Evolutionary conservation across 2,329 filamentous ascomycete genomes (phyloP), one percentile per base, ranked within the genome.

Genomic region (Arthrobotrys entomopaga): DNA sequence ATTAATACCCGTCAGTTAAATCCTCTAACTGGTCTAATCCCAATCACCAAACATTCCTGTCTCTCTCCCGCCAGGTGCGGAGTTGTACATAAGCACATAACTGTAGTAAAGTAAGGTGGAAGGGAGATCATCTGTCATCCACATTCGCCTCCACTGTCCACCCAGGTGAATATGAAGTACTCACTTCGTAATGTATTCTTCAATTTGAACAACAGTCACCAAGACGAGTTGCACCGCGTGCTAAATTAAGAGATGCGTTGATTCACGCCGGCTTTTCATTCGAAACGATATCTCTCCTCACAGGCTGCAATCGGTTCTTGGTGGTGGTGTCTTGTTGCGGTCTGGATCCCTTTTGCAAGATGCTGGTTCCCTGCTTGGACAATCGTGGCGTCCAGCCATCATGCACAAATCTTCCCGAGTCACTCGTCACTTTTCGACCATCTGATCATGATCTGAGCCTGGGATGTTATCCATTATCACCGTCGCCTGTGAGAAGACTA

Each of bases 321-420:
- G n/a, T n/a, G n/a, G n/a, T 59, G 48, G 13, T 48, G 42, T 56
- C 29, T 34, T 34, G 24, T 49, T n/a, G n/a, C n/a, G 57, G 65
- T 61, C 65, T 69, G 65, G 65, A 69, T 61, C 46, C 34, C 63
- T 52, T 24, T 29, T 20, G 46, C 63, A 58, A 50, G 42, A 50
- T 69, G 56, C 65, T 69, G 48, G 65, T 56, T 56, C 56, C 56
- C 65, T 69, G 56, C 56, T 48, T 52, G 34, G 29, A 24, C 49
- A 60, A 60, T 60, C 64, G 64, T 60, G 64, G 64, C 64, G 64
- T 60, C 60, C 54, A 60, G 56, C 64, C 64, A 59, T 60, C 63
- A 49, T 67, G 64, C 64, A 67, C 43, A 60, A 46, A 67, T 67
- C 29, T 53, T 67, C 64, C 56, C 64, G 64, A 60, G 52, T 56